Percentiles rank a stretch among this genome's conserved stretches.
These are phyloP conservation scores for Linnemannia schmuckeri DNA, from an alignment of 192 early-diverging fungal species.

Conservation along the genomic window DNA sequence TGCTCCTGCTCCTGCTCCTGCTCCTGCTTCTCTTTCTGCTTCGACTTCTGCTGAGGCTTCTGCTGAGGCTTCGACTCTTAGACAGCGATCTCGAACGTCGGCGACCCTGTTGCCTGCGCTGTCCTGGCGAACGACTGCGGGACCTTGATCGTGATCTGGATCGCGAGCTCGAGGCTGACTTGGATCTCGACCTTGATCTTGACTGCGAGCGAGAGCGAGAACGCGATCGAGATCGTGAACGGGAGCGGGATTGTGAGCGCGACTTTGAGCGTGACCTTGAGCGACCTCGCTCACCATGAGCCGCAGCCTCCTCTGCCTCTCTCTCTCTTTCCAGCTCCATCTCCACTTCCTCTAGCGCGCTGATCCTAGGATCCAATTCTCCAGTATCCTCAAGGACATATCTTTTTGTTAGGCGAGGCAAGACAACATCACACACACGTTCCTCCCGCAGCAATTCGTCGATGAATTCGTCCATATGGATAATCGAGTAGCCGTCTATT, in stretches of 20 bases:
- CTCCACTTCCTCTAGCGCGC: slow-evolving; percentile 76
- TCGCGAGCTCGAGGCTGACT: neutral
- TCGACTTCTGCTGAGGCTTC: neutral
- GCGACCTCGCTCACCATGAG: slow-evolving; percentile 17
- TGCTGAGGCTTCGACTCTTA: neutral
- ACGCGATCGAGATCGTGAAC: neutral
- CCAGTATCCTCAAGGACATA: slow-evolving; percentile 87
- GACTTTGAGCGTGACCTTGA: slow-evolving; percentile 37
- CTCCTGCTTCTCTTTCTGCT: slow-evolving; percentile 21
- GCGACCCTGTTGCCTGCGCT: neutral
- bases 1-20: neutral
- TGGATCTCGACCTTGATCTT: slow-evolving; percentile 46
- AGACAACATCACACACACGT: slow-evolving; percentile 88
- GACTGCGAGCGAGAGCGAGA: slow-evolving; percentile 23
- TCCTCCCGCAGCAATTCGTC: slow-evolving; percentile 85
- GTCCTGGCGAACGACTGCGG: slow-evolving; percentile 16
- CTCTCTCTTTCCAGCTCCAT: slow-evolving; percentile 52
- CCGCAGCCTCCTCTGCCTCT: slow-evolving; percentile 27
- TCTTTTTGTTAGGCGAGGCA: slow-evolving; percentile 87
- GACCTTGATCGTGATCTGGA: slow-evolving; percentile 8
- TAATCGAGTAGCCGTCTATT: slow-evolving; percentile 57
- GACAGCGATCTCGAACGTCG: neutral
- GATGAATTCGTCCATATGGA: slow-evolving; percentile 92
- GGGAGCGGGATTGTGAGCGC: slow-evolving; percentile 25
- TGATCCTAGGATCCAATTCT: slow-evolving; percentile 83